phyloP scores from a whole-genome alignment of 495 filamentous ascomycete species.

The Durotheca rogersii region DNA sequence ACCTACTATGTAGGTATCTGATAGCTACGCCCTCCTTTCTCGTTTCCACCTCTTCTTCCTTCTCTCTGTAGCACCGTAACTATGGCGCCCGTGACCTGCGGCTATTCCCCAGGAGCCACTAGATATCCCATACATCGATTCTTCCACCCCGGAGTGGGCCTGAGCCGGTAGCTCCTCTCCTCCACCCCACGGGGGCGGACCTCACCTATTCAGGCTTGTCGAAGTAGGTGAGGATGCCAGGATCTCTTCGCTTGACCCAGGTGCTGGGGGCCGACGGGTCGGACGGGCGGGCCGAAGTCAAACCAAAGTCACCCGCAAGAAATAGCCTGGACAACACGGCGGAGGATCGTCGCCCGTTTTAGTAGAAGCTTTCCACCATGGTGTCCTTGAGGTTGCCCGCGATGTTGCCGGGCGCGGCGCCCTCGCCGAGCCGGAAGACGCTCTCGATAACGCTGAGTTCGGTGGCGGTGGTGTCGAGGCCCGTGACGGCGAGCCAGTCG shows the following conservation, averaged over 20 bases:
- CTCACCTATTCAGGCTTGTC: too few species aligned
- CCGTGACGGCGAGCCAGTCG: conserved; percentile 98
- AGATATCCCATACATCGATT: conserved; percentile 8
- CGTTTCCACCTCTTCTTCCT: too few species aligned
- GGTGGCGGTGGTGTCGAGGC: conserved; percentile 93
- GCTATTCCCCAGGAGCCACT: conserved; percentile 16
- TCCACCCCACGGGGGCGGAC: too few species aligned
- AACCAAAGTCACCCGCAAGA: not conserved
- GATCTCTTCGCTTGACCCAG: too few species aligned
- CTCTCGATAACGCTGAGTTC: conserved; percentile 94
- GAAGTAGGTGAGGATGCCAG: too few species aligned
- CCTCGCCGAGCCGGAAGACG: conserved; percentile 92
- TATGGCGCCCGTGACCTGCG: conserved; percentile 9
- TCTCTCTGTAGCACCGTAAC: too few species aligned
- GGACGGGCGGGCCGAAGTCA: not conserved
- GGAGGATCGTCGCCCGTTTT: too few species aligned
- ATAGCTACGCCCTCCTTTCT: too few species aligned
- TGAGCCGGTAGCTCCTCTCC: too few species aligned
- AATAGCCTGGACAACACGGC: too few species aligned
- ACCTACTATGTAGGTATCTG: conserved; percentile 19
- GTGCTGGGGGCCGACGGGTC: too few species aligned
- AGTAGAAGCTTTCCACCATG: conserved; percentile 98
- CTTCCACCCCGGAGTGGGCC: not conserved
- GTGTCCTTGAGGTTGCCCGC: conserved; percentile 88
- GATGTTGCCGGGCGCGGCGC: conserved; percentile 69